Evolutionary conservation across 208 protist species (phyloP), one percentile per base, ranked within the genome.

Genomic region (Trypanosoma cruzi): DNA sequence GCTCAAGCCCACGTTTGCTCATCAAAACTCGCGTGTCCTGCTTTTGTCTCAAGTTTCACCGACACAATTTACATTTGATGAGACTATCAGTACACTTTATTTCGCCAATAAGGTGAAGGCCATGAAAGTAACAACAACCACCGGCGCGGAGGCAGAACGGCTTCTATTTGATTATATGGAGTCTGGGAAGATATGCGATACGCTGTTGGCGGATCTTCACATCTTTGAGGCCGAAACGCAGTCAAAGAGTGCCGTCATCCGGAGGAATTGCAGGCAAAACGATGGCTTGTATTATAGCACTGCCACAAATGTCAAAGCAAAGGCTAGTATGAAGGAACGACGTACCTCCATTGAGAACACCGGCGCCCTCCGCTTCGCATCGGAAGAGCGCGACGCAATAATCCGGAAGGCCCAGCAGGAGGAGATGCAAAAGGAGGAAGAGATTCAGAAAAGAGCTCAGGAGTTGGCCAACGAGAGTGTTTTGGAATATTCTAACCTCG

Each of bases 61-160:
- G 6, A 73, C 74, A 1, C 40, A 72, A 36, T 36, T 80, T 11
- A 81, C 56, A 7, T 71, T 73, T 54, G 56, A 72, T 50, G 85
- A 91, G 65, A 85, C 81, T 16, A 40, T 85, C 3, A 78, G 57
- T 34, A 81, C 80, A 22, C 68, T 91, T 29, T 53, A 74, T 16
- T 91, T 91, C 62, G 82, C 75, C 22, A 79, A 85, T 37, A 78
- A 80, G 66, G 80, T 85, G 0, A 85, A 85, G 66, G 80, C 65
- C 18, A 83, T 83, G 78, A 83, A 83, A 31, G 78, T 83, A 14
- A 70, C 58, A 16, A 79, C 72, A 48, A 77, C 71, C 10, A 76
- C 66, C 26, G 68, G 72, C 44, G 73, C 48, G 40, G 78, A 76
- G 28, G 73, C 60, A 14, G 71, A 83, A 44, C 66, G 76, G 18